Evolutionary conservation across 2,329 filamentous ascomycete species (phyloP).

Genomic region (Chaetomium globosum): DNA sequence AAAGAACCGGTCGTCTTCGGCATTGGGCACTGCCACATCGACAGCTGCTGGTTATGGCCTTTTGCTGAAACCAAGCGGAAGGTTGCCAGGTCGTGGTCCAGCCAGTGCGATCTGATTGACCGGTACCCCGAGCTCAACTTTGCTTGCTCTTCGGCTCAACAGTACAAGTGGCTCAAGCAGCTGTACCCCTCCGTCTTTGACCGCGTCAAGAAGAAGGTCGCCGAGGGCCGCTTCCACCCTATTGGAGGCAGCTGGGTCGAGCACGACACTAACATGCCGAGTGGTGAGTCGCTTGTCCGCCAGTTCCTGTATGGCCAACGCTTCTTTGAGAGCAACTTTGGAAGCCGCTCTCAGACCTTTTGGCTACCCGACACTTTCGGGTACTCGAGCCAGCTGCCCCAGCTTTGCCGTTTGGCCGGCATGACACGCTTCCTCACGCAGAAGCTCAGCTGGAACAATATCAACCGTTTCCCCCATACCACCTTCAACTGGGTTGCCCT

Average conservation of each 20-base stretch:
- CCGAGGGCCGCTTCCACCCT: conserved; percentile 86
- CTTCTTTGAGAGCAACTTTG: conserved; percentile 92
- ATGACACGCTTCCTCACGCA: conserved; percentile 98
- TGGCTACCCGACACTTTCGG: conserved; percentile 99
- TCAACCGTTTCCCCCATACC: conserved; percentile 97
- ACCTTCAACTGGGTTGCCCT: conserved; percentile 98
- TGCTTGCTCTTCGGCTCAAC: conserved; percentile 89
- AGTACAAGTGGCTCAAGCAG: conserved; percentile 95
- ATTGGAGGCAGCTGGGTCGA: conserved; percentile 99
- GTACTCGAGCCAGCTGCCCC: conserved; percentile 91
- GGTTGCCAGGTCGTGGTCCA: conserved; percentile 93
- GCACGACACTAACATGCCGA: conserved; percentile 96
- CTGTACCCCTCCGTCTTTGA: conserved; percentile 87
- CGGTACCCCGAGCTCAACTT: conserved; percentile 93
- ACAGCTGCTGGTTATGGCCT: conserved; percentile 98
- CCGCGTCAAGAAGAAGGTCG: conserved; percentile 87
- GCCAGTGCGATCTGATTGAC: conserved; percentile 93
- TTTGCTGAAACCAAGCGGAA: conserved; percentile 98
- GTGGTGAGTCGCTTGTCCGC: conserved; percentile 87
- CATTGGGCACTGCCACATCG: conserved; percentile 96
- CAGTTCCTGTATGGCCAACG: conserved; percentile 96
- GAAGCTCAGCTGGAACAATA: conserved; percentile 99
- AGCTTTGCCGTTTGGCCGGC: conserved; percentile 88
- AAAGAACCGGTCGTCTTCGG: conserved; percentile 78
- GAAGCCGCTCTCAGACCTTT: conserved; percentile 84